These are phyloP conservation scores for Aleurites moluccanus DNA, from an alignment of 441 rosid species.

Conservation along the genomic window DNA sequence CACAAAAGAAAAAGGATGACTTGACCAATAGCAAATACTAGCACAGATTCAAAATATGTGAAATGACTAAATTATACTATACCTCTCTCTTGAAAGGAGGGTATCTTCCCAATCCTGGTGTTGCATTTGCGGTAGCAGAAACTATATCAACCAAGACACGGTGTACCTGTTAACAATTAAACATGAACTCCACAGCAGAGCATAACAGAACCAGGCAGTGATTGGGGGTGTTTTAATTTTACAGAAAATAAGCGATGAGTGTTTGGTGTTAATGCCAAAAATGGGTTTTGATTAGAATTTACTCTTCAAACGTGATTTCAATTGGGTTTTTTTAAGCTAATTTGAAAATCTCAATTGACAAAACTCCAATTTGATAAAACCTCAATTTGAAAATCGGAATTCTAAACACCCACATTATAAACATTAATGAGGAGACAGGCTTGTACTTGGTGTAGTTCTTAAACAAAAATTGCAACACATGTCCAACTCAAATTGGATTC, in stretches of 20 bases:
- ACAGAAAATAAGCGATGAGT: too few relatives aligned
- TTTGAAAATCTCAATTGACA: too few relatives aligned
- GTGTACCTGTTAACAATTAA: slow-evolving; percentile 56
- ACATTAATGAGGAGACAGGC: background rate
- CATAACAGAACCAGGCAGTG: background rate
- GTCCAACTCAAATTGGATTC: slow-evolving; percentile 1
- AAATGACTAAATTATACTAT: background rate
- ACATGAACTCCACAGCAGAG: slow-evolving; percentile 1
- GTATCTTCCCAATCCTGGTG: slow-evolving; percentile 94
- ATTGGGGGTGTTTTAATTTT: too few relatives aligned
- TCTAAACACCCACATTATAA: too few relatives aligned
- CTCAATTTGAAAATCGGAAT: too few relatives aligned
- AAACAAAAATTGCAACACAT: background rate
- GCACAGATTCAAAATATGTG: slow-evolving; percentile 3
- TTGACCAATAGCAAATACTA: background rate
- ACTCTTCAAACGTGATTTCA: too few relatives aligned
- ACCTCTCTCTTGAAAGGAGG: slow-evolving; percentile 96
- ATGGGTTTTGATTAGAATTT: too few relatives aligned
- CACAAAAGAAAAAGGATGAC: slow-evolving; percentile 3
- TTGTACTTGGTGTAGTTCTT: background rate
- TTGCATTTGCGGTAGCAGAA: slow-evolving; percentile 80
- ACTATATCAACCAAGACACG: slow-evolving; percentile 81
- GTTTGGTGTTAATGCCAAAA: too few relatives aligned
- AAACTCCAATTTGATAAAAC: too few relatives aligned
- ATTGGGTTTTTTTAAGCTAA: too few relatives aligned